A percentile compares a stretch with the other conserved stretches of the same genome.
Evolutionary conservation across 306 rosid genomes (phyloP).

Genomic region (Echinosophora koreensis): DNA sequence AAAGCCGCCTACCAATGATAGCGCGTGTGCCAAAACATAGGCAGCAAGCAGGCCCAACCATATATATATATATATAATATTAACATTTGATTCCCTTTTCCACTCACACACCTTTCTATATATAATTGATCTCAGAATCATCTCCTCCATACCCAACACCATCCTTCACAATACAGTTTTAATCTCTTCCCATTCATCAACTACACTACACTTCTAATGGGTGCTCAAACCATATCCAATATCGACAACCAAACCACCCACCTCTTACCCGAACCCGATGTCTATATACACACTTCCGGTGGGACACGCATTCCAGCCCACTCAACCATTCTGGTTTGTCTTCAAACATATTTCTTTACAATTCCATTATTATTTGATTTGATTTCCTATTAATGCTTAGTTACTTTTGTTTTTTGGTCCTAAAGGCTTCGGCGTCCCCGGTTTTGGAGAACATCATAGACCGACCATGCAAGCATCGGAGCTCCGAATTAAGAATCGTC

Average conservation of each 20-base stretch:
- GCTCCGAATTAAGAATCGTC: conserved; percentile 66
- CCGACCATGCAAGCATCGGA: conserved; percentile 70
- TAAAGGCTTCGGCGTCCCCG: conserved; percentile 77
- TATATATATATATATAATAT: not conserved
- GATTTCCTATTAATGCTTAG: not conserved
- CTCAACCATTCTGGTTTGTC: conserved; percentile 66
- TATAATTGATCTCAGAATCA: not conserved
- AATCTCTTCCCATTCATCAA: not conserved
- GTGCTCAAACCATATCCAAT: conserved; percentile 37
- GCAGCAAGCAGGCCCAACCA: not conserved
- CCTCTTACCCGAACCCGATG: conserved; percentile 75
- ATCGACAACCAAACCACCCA: conserved; percentile 24
- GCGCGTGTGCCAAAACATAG: conserved; percentile 19
- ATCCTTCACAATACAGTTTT: not conserved
- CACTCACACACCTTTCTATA: not conserved
- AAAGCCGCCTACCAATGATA: not conserved
- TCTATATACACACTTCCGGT: conserved; percentile 68
- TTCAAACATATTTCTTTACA: not conserved
- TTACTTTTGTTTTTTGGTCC: not conserved
- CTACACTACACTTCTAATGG: conserved; percentile 16
- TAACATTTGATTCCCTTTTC: not conserved
- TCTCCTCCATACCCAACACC: not conserved
- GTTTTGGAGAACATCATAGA: conserved; percentile 76
- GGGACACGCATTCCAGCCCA: conserved; percentile 84
- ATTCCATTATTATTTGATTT: not conserved